A percentile compares a stretch with the other conserved stretches of the same genome.
phyloP scores from a whole-genome alignment of 1,284 basidiomycete species.

The Vanrija sp. region DNA sequence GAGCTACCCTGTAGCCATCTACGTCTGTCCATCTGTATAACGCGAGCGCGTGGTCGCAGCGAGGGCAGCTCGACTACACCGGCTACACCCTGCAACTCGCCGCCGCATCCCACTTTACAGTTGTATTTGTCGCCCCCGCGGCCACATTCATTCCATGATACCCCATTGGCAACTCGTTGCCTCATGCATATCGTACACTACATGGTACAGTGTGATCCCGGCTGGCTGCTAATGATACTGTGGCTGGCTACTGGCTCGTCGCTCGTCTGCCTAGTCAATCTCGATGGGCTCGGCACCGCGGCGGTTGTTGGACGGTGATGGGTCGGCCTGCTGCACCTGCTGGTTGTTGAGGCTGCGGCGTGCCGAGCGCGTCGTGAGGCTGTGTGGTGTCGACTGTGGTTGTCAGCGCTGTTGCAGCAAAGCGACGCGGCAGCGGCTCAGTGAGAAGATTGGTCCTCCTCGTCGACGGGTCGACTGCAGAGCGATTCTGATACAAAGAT shows the following conservation, averaged over 20 bases:
- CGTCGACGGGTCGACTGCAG: slow-evolving; percentile 5
- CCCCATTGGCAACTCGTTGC: too few species aligned
- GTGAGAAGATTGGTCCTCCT: slow-evolving; percentile 46
- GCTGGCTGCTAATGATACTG: too few species aligned
- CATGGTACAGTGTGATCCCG: too few species aligned
- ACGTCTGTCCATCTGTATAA: background rate
- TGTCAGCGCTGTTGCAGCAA: background rate
- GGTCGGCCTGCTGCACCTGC: slow-evolving; percentile 3
- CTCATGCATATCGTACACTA: too few species aligned
- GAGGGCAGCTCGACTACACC: background rate
- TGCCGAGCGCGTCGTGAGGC: slow-evolving; percentile 27
- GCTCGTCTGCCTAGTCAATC: background rate
- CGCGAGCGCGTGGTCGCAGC: background rate
- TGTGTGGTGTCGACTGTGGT: slow-evolving; percentile 29
- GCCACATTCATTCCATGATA: too few species aligned
- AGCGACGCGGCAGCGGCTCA: slow-evolving; percentile 31
- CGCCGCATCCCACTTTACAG: too few species aligned
- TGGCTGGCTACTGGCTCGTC: too few species aligned
- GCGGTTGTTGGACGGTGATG: too few species aligned
- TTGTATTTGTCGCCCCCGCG: too few species aligned
- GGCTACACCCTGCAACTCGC: too few species aligned
- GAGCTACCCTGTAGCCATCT: background rate
- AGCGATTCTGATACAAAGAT: slow-evolving; percentile 30
- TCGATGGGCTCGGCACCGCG: background rate
- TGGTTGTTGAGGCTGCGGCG: slow-evolving; percentile 22